A percentile compares a stretch with the other conserved stretches of the same genome.
phyloP scores from a whole-genome alignment of 1,139 yeast species.

The Suhomyces panamericanus region DNA sequence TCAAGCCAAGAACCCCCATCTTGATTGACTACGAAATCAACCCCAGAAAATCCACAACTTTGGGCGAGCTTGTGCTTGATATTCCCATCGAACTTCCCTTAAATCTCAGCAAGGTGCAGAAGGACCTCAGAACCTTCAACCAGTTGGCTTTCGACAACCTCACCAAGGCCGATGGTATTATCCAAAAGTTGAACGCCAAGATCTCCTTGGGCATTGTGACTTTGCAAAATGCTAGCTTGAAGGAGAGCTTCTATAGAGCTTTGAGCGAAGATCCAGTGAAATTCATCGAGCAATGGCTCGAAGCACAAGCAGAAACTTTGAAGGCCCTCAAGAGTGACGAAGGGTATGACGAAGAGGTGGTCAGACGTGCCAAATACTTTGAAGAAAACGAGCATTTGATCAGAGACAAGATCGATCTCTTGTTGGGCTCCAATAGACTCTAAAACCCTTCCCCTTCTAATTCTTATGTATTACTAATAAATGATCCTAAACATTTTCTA shows the following conservation, averaged over 20 bases:
- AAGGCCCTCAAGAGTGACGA: conserved; percentile 82
- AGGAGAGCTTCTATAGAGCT: conserved; percentile 64
- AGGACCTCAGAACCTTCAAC: conserved; percentile 41
- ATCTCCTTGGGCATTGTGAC: conserved; percentile 64
- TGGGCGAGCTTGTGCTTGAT: conserved; percentile 81
- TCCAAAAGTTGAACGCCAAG: conserved; percentile 58
- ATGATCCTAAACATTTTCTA: conserved; percentile 4
- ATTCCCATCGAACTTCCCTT: conserved; percentile 62
- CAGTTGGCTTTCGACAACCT: conserved; percentile 41
- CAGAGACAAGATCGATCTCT: conserved; percentile 72
- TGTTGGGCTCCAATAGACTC: conserved; percentile 46
- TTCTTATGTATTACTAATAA: conserved; percentile 10
- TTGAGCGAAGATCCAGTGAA: conserved; percentile 75
- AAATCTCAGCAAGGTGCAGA: conserved; percentile 40
- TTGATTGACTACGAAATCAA: conserved; percentile 70
- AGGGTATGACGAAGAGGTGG: conserved; percentile 87
- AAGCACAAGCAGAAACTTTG: conserved; percentile 72
- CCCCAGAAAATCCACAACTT: conserved; percentile 72
- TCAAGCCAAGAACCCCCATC: conserved; percentile 78
- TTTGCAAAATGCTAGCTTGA: conserved; percentile 55
- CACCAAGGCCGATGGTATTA: conserved; percentile 47
- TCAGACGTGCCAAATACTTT: conserved; percentile 80
- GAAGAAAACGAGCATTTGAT: conserved; percentile 65
- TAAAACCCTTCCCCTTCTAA: conserved; percentile 10
- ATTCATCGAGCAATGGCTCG: conserved; percentile 71